Evolutionary conservation across 805 yeast species (phyloP).

Genomic region (Millerago galiae): DNA sequence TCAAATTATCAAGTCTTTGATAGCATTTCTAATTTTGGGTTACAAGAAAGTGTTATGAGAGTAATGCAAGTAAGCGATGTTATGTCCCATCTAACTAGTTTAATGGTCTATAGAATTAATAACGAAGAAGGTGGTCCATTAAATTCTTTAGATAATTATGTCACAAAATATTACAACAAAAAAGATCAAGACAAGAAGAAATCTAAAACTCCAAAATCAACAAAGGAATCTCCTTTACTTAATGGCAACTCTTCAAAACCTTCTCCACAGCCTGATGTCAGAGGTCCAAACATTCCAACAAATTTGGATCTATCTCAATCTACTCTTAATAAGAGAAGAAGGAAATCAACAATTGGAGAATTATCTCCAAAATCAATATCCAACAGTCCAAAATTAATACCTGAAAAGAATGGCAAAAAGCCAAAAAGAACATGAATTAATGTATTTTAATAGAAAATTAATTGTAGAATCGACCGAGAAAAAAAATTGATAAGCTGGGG

Average conservation of each 20-base stretch:
- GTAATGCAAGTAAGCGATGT: slow-evolving; percentile 72
- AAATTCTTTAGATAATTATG: slow-evolving; percentile 43
- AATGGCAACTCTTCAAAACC: not conserved
- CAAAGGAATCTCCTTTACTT: slow-evolving; percentile 1
- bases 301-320: slow-evolving; percentile 29
- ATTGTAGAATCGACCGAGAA: not conserved
- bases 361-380: slow-evolving; percentile 18
- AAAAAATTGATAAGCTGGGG: not conserved
- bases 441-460: not conserved
- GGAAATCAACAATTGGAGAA: slow-evolving; percentile 21
- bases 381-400: not conserved
- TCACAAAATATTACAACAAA: slow-evolving; percentile 13
- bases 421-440: not conserved
- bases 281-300: slow-evolving; percentile 12
- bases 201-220: not conserved
- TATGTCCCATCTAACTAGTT: slow-evolving; percentile 62
- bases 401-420: not conserved
- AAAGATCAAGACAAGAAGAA: slow-evolving; percentile 1
- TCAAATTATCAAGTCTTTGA: slow-evolving; percentile 39
- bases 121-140: slow-evolving; percentile 47
- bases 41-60: slow-evolving; percentile 60
- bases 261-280: not conserved
- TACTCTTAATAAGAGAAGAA: slow-evolving; percentile 29
- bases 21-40: slow-evolving; percentile 50
- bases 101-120: slow-evolving; percentile 51